Percentiles rank a stretch among this genome's conserved stretches.
Evolutionary conservation across 2,329 filamentous ascomycete species (phyloP).

Genomic region (Diplodia seriata): DNA sequence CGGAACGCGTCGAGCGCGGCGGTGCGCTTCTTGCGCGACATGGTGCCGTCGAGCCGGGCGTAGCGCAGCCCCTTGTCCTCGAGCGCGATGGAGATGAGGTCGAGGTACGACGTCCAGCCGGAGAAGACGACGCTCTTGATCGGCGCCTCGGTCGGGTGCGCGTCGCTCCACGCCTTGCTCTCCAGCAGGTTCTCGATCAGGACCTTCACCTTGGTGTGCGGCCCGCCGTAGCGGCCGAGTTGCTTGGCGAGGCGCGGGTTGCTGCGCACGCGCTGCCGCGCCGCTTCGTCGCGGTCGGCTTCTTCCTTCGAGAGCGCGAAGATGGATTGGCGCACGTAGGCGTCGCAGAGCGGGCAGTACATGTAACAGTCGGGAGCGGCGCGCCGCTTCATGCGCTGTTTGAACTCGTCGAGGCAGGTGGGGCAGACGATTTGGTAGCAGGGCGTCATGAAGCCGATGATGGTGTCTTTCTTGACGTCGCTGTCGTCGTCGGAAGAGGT

Average conservation of each 20-base stretch:
- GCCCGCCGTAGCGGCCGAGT: slow-evolving; percentile 75
- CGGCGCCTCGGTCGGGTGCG: slow-evolving; percentile 69
- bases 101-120: slow-evolving; percentile 93
- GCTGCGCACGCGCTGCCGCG: slow-evolving; percentile 63
- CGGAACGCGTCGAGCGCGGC: slow-evolving; percentile 80
- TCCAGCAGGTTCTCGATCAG: slow-evolving; percentile 76
- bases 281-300: slow-evolving; percentile 57
- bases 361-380: slow-evolving; percentile 56
- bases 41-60: slow-evolving; percentile 87
- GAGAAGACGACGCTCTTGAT: slow-evolving; percentile 96
- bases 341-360: slow-evolving; percentile 72
- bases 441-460: slow-evolving; percentile 79
- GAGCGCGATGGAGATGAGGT: slow-evolving; percentile 86
- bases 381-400: slow-evolving; percentile 53
- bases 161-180: slow-evolving; percentile 67
- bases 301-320: slow-evolving; percentile 71
- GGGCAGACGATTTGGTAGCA: slow-evolving; percentile 88
- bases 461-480: slow-evolving; percentile 61
- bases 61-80: slow-evolving; percentile 69
- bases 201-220: slow-evolving; percentile 89
- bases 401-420: slow-evolving; percentile 70
- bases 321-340: slow-evolving; percentile 67
- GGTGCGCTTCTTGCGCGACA: slow-evolving; percentile 77
- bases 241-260: slow-evolving; percentile 64
- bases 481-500: slow-evolving; percentile 60